Evolutionary conservation across 2,329 filamentous ascomycete species (phyloP).

Genomic region (Xylariaceae sp.): DNA sequence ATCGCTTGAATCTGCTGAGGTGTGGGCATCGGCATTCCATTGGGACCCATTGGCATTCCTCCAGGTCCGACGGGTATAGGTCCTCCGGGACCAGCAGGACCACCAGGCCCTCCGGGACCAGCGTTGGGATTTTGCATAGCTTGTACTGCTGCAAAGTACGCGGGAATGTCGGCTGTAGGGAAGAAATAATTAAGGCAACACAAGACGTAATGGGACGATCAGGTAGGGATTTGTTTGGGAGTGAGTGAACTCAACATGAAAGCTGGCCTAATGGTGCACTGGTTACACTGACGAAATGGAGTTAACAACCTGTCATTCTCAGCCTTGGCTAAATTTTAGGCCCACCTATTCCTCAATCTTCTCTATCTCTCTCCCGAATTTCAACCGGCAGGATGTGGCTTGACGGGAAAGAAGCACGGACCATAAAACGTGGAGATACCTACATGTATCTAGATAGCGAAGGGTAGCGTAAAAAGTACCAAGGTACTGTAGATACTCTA

Average conservation of each 20-base stretch:
- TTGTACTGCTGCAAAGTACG: slow-evolving; percentile 10
- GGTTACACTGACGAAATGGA: slow-evolving; percentile 5
- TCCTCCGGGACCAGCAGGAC: slow-evolving; percentile 5
- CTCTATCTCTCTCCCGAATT: slow-evolving; percentile 20
- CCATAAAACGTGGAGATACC: too few relatives aligned
- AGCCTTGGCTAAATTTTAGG: slow-evolving; percentile 29
- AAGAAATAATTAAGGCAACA: not conserved
- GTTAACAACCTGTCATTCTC: slow-evolving; percentile 40
- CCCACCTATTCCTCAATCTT: not conserved
- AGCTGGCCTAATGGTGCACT: not conserved
- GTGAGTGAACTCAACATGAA: slow-evolving; percentile 2
- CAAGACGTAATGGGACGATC: not conserved
- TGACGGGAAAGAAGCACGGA: too few relatives aligned
- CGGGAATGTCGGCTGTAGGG: not conserved
- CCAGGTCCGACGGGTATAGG: slow-evolving; percentile 31
- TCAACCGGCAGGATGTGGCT: slow-evolving; percentile 15
- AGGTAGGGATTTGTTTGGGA: not conserved
- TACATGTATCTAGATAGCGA: too few relatives aligned
- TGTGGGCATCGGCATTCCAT: slow-evolving; percentile 59
- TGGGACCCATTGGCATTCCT: slow-evolving; percentile 24
- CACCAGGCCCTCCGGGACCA: slow-evolving; percentile 27
- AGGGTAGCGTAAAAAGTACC: too few relatives aligned
- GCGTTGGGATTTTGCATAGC: slow-evolving; percentile 36
- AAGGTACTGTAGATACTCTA: too few relatives aligned
- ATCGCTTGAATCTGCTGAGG: slow-evolving; percentile 87